phyloP scores from a whole-genome alignment of 139 green algal species.

The Mychonastes homosphaera region DNA sequence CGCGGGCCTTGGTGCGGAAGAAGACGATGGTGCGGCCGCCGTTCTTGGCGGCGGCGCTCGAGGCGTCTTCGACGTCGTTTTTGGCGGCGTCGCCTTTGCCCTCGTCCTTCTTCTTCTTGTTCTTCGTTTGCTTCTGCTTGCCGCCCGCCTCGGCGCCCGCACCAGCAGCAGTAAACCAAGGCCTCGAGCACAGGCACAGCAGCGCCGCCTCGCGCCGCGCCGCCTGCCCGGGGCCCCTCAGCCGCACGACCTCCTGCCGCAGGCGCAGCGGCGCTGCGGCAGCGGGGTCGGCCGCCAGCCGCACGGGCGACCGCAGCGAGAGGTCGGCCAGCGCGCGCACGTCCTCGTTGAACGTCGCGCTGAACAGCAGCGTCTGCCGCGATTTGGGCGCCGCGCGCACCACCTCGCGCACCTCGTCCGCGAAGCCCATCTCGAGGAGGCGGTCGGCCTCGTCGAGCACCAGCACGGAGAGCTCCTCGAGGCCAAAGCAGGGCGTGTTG shows the following conservation, averaged over 20 bases:
- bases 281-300: slow-evolving; percentile 76
- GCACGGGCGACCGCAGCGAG: slow-evolving; percentile 68
- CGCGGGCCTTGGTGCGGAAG: slow-evolving; percentile 74
- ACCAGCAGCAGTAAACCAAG: too few species aligned
- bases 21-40: slow-evolving; percentile 80
- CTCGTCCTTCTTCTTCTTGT: too few species aligned
- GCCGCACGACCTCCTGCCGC: slow-evolving; percentile 55
- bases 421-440: slow-evolving; percentile 84
- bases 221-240: slow-evolving; percentile 10
- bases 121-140: too few species aligned
- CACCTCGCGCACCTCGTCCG: slow-evolving; percentile 71
- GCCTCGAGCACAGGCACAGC: slow-evolving; percentile 77
- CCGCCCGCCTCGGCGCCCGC: too few species aligned
- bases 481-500: slow-evolving; percentile 72
- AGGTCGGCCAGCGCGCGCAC: slow-evolving; percentile 66
- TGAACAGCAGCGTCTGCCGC: slow-evolving; percentile 94
- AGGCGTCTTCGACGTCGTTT: too few species aligned
- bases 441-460: slow-evolving; percentile 94
- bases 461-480: slow-evolving; percentile 85
- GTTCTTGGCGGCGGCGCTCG: slow-evolving; percentile 51
- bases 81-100: too few species aligned
- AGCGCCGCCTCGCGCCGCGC: slow-evolving; percentile 78
- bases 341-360: slow-evolving; percentile 49
- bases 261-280: slow-evolving; percentile 56
- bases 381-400: slow-evolving; percentile 65